Conservation (phyloP, 257 asterid species). For the Jasminum sambac region DNA sequence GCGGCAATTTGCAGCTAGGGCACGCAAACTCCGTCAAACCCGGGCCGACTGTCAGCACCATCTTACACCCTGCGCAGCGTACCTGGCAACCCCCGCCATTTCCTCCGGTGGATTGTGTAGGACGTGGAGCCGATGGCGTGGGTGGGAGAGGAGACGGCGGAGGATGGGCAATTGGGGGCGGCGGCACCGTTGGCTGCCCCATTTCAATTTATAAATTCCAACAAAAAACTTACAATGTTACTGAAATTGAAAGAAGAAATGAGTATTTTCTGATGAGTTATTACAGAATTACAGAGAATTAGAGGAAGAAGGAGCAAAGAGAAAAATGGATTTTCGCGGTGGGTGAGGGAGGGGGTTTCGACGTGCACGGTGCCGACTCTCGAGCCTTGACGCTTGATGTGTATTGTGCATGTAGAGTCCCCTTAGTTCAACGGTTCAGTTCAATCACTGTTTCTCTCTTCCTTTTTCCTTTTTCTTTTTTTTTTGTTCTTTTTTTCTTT, state of each 20-base stretch:
- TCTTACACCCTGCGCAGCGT: constrained; percentile 94
- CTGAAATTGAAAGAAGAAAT: not conserved
- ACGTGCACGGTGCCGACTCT: not conserved
- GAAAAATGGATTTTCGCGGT: not conserved
- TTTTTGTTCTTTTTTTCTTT: not conserved
- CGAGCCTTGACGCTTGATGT: not conserved
- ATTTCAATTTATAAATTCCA: constrained; percentile 24
- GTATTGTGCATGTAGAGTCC: constrained; percentile 4
- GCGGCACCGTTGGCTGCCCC: constrained; percentile 86
- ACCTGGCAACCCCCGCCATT: constrained; percentile 68
- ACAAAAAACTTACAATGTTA: not conserved
- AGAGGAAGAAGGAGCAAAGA: not conserved
- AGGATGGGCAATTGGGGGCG: constrained; percentile 45
- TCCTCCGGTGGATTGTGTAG: constrained; percentile 35
- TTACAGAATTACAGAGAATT: not conserved
- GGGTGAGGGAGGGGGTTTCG: not conserved
- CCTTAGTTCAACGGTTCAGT: not conserved
- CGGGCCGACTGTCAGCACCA: constrained; percentile 70
- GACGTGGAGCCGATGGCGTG: constrained; percentile 36
- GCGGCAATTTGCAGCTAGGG: constrained; percentile 92
- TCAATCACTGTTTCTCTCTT: not conserved
- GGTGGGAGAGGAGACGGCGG: constrained; percentile 35
- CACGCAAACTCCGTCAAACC: constrained; percentile 86
- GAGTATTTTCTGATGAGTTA: not conserved
- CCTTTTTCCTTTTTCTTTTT: not conserved